These are phyloP conservation scores for Lizonia empirigonia DNA, from an alignment of 2,329 filamentous ascomycete species.

Conservation along the genomic window DNA sequence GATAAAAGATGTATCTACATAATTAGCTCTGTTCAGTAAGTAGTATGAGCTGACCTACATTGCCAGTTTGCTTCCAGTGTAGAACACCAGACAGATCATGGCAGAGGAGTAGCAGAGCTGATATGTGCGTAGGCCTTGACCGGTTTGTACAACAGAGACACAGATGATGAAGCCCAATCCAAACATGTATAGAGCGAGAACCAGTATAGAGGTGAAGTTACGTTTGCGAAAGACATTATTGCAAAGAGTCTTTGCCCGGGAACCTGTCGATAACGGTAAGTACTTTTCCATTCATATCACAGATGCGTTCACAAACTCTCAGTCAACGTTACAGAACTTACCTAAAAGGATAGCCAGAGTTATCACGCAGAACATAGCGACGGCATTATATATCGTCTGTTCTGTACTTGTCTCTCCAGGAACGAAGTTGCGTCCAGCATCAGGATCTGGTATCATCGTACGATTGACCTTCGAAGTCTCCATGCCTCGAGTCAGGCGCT, in stretches of 20 bases:
- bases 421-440: conserved; percentile 16
- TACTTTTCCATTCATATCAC: not conserved
- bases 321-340: not conserved
- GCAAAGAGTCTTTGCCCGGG: conserved; percentile 18
- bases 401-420: conserved; percentile 16
- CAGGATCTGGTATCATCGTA: conserved; percentile 14
- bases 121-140: conserved; percentile 32
- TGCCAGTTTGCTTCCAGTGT: conserved; percentile 42
- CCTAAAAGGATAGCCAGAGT: conserved; percentile 14
- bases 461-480: conserved; percentile 4
- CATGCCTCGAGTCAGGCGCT: not conserved
- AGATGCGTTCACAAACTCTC: not conserved
- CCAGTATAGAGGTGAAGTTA: conserved; percentile 26
- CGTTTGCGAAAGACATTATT: conserved; percentile 20
- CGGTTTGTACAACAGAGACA: conserved; percentile 33
- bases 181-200: conserved; percentile 19
- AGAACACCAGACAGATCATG: conserved; percentile 48
- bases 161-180: conserved; percentile 23
- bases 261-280: conserved; percentile 10
- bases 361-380: conserved; percentile 18
- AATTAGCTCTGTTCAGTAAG: not conserved
- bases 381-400: conserved; percentile 19
- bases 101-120: conserved; percentile 40
- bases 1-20: conserved; percentile 45
- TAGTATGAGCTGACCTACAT: conserved; percentile 20